Evolutionary conservation across 768 basidiomycete genomes (phyloP).

Genomic region (Phaffia australis): DNA sequence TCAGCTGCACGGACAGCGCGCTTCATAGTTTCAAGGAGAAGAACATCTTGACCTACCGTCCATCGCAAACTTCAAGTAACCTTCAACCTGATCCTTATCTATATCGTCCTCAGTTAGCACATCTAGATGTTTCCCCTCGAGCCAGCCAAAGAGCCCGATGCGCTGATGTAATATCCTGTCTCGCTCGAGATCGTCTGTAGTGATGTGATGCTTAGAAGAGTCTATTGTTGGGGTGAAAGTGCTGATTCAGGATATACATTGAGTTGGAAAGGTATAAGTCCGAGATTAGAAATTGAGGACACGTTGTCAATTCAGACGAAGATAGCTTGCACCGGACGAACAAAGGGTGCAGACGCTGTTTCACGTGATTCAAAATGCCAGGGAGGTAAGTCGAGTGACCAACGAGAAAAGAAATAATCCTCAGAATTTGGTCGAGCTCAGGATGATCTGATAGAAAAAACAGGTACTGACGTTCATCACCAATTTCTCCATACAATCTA

Average conservation of each 20-base stretch:
- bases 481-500: slow-evolving; percentile 99
- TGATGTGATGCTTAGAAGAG: slow-evolving; percentile 60
- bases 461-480: slow-evolving; percentile 83
- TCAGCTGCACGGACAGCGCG: neutral
- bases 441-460: neutral
- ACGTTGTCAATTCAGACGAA: neutral
- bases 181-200: slow-evolving; percentile 89
- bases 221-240: slow-evolving; percentile 38
- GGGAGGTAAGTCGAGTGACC: slow-evolving; percentile 19
- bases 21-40: neutral
- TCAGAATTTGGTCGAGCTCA: neutral
- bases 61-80: slow-evolving; percentile 52
- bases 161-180: slow-evolving; percentile 84
- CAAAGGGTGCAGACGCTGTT: neutral
- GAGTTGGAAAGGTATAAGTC: slow-evolving; percentile 85
- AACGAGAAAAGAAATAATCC: slow-evolving; percentile 8
- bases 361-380: slow-evolving; percentile 22
- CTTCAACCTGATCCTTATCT: slow-evolving; percentile 40
- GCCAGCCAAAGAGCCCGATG: slow-evolving; percentile 82
- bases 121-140: slow-evolving; percentile 79
- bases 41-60: slow-evolving; percentile 43
- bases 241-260: slow-evolving; percentile 29
- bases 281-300: slow-evolving; percentile 35
- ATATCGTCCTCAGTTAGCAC: slow-evolving; percentile 37
- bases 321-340: neutral